phyloP scores from a whole-genome alignment of 768 basidiomycete genomes.

The Dictyophora rubrovolvata region DNA sequence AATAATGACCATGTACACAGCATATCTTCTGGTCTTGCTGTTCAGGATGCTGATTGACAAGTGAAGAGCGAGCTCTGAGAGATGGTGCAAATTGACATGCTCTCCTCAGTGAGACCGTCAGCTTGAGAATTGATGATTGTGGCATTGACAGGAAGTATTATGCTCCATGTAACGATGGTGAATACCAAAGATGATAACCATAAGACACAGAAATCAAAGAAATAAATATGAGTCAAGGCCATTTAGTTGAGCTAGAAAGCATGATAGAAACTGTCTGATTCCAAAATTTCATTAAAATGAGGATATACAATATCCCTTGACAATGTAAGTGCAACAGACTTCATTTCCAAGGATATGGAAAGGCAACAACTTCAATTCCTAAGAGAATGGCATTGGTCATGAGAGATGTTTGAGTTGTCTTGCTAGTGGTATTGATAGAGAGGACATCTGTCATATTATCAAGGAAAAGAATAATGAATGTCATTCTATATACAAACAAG shows the following conservation, averaged over 20 bases:
- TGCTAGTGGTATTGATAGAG: constrained; percentile 10
- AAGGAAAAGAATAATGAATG: background rate
- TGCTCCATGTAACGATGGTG: constrained; percentile 50
- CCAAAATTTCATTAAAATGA: background rate
- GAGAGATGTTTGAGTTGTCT: constrained; percentile 38
- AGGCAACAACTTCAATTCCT: constrained; percentile 39
- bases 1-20: constrained; percentile 47
- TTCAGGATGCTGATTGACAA: constrained; percentile 24
- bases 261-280: background rate
- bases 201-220: constrained; percentile 44
- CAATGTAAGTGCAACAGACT: constrained; percentile 31
- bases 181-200: constrained; percentile 53
- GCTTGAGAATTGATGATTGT: constrained; percentile 27
- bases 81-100: constrained; percentile 10
- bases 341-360: constrained; percentile 45
- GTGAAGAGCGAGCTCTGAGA: background rate
- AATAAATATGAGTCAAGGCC: constrained; percentile 57
- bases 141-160: constrained; percentile 49
- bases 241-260: constrained; percentile 41
- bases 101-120: constrained; percentile 35
- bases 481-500: background rate
- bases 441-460: constrained; percentile 4
- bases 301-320: constrained; percentile 36
- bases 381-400: constrained; percentile 44
- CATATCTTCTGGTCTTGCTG: constrained; percentile 31